Conservation (phyloP, 768 basidiomycete species). For the Ramaria sp. region DNA sequence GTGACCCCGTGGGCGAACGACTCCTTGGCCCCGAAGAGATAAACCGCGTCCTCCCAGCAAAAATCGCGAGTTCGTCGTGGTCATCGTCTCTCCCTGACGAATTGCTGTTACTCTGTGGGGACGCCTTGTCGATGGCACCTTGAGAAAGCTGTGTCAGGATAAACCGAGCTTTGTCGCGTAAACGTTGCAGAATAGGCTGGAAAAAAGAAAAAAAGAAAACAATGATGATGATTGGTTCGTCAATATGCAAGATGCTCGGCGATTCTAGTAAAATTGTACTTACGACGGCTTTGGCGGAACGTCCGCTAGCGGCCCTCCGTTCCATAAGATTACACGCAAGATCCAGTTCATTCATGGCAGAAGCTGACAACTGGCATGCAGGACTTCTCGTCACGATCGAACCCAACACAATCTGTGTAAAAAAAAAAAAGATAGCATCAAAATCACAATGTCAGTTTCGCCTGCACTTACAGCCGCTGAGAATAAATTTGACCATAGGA, state of each 20-base stretch:
- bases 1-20: slow-evolving; percentile 10
- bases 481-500: slow-evolving; percentile 35
- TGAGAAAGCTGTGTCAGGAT: slow-evolving; percentile 36
- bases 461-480: slow-evolving; percentile 52
- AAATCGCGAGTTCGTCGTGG: slow-evolving; percentile 66
- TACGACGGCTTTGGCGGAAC: slow-evolving; percentile 8
- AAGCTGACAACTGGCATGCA: slow-evolving; percentile 68
- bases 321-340: slow-evolving; percentile 52
- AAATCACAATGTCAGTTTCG: not conserved
- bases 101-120: slow-evolving; percentile 52
- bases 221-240: no score
- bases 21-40: slow-evolving; percentile 35
- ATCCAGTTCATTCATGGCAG: slow-evolving; percentile 61
- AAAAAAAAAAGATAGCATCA: not conserved
- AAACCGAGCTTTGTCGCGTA: slow-evolving; percentile 50
- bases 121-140: slow-evolving; percentile 24
- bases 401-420: slow-evolving; percentile 50
- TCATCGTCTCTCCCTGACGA: slow-evolving; percentile 33
- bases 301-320: slow-evolving; percentile 4
- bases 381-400: slow-evolving; percentile 71
- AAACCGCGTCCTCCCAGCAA: slow-evolving; percentile 64
- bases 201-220: not conserved
- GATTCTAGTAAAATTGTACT: not conserved
- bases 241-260: no score
- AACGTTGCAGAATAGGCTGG: slow-evolving; percentile 55